Conservation (phyloP, 2,329 filamentous ascomycete genomes). For the Whalleya microplaca region DNA sequence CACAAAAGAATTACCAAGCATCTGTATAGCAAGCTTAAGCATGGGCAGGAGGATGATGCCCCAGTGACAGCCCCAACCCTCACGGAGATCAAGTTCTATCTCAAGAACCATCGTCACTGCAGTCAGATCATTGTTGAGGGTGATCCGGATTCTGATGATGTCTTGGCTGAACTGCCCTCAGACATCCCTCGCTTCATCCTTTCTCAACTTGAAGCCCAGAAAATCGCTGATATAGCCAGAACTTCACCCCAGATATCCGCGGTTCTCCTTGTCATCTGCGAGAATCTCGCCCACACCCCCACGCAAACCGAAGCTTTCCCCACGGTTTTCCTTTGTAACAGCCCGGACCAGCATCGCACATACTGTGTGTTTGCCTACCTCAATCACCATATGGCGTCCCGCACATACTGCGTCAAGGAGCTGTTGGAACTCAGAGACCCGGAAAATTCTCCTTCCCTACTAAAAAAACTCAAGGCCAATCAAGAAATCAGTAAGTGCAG, state of each 20-base stretch:
- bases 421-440: constrained; percentile 46
- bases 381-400: constrained; percentile 45
- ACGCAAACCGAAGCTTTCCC: constrained; percentile 33
- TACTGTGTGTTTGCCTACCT: constrained; percentile 48
- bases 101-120: constrained; percentile 21
- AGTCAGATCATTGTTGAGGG: constrained; percentile 11
- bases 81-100: constrained; percentile 33
- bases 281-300: constrained; percentile 20
- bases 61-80: constrained; percentile 28
- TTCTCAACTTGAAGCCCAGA: constrained; percentile 46
- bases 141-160: not conserved
- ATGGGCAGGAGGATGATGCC: constrained; percentile 29
- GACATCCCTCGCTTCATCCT: constrained; percentile 42
- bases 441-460: constrained; percentile 6
- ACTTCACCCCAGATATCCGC: constrained; percentile 34
- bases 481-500: constrained; percentile 45
- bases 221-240: constrained; percentile 40
- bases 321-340: constrained; percentile 46
- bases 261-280: constrained; percentile 36
- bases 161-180: constrained; percentile 6
- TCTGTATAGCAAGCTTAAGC: constrained; percentile 27
- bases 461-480: constrained; percentile 35
- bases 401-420: constrained; percentile 49
- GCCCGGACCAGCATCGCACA: constrained; percentile 39
- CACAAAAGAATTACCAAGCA: constrained; percentile 19